Evolutionary conservation across 1,284 basidiomycete species (phyloP).

Genomic region (Cutaneotrichosporon cutaneum): DNA sequence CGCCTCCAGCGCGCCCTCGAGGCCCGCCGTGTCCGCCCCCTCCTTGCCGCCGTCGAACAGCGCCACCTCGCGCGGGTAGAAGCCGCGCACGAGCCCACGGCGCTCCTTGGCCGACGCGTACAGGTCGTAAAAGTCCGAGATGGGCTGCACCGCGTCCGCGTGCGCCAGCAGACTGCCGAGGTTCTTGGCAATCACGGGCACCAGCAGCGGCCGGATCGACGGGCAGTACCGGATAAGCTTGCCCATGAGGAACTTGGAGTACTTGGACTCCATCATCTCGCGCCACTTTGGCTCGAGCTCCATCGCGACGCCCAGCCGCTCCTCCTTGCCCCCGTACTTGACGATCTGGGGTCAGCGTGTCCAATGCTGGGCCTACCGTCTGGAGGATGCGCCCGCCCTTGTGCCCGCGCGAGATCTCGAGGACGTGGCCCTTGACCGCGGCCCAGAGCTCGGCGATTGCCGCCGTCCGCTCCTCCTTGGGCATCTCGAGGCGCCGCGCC

Average conservation of each 20-base stretch:
- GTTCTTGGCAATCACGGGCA: constrained; percentile 71
- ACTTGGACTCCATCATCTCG: constrained; percentile 76
- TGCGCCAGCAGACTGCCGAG: constrained; percentile 74
- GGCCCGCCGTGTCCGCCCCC: constrained; percentile 53
- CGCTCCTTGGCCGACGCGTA: constrained; percentile 79
- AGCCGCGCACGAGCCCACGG: constrained; percentile 72
- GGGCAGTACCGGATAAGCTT: constrained; percentile 78
- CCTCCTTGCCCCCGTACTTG: constrained; percentile 74
- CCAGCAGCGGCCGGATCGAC: constrained; percentile 62
- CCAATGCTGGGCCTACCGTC: constrained; percentile 56
- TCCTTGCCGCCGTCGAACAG: constrained; percentile 69
- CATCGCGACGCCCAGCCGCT: constrained; percentile 71
- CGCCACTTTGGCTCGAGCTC: constrained; percentile 77
- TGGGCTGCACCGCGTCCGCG: constrained; percentile 72
- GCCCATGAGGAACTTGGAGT: constrained; percentile 85
- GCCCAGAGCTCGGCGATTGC: constrained; percentile 70
- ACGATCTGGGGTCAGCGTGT: constrained; percentile 58
- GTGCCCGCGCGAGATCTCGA: constrained; percentile 82
- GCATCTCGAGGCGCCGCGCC: constrained; percentile 70
- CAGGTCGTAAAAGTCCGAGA: constrained; percentile 82
- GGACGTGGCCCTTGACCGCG: constrained; percentile 71
- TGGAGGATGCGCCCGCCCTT: constrained; percentile 85
- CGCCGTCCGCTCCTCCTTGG: constrained; percentile 68
- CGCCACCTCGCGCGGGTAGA: constrained; percentile 80
- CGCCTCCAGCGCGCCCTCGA: constrained; percentile 66